Evolutionary conservation across 2,329 filamentous ascomycete genomes (phyloP).

Genomic region (Endocalyx cinctus): DNA sequence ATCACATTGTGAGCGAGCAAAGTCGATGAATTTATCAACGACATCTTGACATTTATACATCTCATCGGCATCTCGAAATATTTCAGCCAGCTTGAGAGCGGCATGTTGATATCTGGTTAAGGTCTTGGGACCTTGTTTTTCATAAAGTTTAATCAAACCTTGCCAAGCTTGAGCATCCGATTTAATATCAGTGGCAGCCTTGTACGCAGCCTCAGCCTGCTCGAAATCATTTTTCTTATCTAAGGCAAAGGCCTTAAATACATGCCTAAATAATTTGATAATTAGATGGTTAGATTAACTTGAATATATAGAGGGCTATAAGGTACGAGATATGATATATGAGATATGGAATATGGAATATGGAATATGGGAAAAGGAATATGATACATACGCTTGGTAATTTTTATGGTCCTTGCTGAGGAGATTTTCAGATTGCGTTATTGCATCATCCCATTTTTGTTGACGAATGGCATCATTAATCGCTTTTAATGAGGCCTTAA

Average conservation of each 20-base stretch:
- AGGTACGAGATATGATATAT: not conserved
- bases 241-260: constrained; percentile 83
- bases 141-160: constrained; percentile 80
- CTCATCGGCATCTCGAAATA: constrained; percentile 65
- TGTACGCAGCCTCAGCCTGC: constrained; percentile 74
- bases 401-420: constrained; percentile 70
- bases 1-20: constrained; percentile 68
- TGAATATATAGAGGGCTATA: not conserved
- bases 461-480: constrained; percentile 74
- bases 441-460: constrained; percentile 73
- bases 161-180: constrained; percentile 87
- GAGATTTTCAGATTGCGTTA: constrained; percentile 63
- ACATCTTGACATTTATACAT: constrained; percentile 61
- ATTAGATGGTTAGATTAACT: not conserved
- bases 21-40: constrained; percentile 74
- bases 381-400: constrained; percentile 66
- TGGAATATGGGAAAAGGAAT: not conserved
- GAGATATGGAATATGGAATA: not conserved
- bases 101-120: constrained; percentile 71
- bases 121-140: constrained; percentile 66
- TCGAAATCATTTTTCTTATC: constrained; percentile 70
- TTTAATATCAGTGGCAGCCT: constrained; percentile 65
- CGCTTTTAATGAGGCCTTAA: constrained; percentile 75
- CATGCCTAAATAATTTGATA: constrained; percentile 58
- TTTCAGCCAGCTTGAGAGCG: constrained; percentile 66